Conservation (phyloP, 2,329 filamentous ascomycete genomes). For the Madurella fahalii region DNA sequence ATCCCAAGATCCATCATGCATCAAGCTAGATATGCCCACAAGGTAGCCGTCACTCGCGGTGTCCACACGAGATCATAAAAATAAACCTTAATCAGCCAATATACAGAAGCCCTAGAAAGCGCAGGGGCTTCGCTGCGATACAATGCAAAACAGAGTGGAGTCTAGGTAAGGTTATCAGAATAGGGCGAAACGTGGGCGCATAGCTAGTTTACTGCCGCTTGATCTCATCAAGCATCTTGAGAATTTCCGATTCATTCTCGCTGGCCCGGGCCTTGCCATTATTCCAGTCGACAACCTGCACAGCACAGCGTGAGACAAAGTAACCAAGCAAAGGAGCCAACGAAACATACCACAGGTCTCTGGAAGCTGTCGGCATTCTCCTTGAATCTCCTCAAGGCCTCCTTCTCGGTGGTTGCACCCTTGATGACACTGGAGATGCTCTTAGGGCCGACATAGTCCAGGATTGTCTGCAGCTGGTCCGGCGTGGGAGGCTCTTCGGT, state of each 20-base stretch:
- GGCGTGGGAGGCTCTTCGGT: constrained; percentile 56
- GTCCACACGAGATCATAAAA: too few relatives aligned
- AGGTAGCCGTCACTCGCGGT: too few relatives aligned
- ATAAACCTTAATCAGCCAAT: too few relatives aligned
- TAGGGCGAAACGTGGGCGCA: background rate
- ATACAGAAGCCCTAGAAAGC: too few relatives aligned
- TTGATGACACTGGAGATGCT: constrained; percentile 61
- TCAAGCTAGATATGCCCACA: too few relatives aligned
- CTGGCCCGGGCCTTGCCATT: constrained; percentile 77
- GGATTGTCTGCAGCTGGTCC: constrained; percentile 35
- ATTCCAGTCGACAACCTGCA: constrained; percentile 79
- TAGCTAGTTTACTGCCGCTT: constrained; percentile 7
- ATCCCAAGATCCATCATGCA: too few relatives aligned
- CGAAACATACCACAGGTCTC: constrained; percentile 66
- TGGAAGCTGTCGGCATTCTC: constrained; percentile 65
- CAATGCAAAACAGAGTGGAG: background rate
- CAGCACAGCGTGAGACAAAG: background rate
- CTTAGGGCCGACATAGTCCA: constrained; percentile 53
- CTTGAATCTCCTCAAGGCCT: constrained; percentile 77
- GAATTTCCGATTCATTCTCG: constrained; percentile 81
- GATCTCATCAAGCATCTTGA: constrained; percentile 68
- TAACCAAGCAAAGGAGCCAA: background rate
- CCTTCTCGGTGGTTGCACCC: constrained; percentile 68
- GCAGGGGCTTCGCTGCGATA: background rate
- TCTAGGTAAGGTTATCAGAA: background rate